Percentiles rank a stretch among this genome's conserved stretches.
Conservation (phyloP, 371 early-diverging fungal genomes). For the Mucor velutinosus region DNA sequence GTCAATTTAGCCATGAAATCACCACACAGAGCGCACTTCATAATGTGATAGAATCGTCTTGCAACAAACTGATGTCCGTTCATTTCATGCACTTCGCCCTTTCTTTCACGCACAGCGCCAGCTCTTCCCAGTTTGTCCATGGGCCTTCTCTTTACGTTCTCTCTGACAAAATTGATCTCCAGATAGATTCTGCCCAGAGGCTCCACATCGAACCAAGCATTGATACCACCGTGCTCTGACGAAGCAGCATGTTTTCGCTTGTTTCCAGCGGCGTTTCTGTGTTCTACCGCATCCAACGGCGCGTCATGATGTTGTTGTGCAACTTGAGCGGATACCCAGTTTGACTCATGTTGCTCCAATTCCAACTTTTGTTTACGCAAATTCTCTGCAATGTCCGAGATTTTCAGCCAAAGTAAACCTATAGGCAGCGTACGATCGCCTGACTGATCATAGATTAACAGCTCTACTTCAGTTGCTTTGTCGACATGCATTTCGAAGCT, state of each 20-base stretch:
- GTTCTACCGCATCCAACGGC: background rate
- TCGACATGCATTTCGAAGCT: constrained; percentile 81
- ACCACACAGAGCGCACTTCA: constrained; percentile 91
- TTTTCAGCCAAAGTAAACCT: constrained; percentile 81
- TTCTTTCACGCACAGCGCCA: constrained; percentile 85
- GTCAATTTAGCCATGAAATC: constrained; percentile 88
- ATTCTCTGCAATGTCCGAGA: constrained; percentile 77
- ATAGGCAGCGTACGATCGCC: constrained; percentile 66
- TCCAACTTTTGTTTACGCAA: constrained; percentile 65
- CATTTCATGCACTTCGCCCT: constrained; percentile 74
- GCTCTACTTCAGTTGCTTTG: constrained; percentile 87
- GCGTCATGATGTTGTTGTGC: constrained; percentile 30
- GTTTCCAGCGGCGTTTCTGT: background rate
- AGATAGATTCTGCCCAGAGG: constrained; percentile 87
- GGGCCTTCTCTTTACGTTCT: constrained; percentile 54
- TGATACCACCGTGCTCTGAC: constrained; percentile 43
- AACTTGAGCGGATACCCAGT: constrained; percentile 41
- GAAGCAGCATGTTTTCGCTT: constrained; percentile 14
- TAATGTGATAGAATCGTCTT: constrained; percentile 84
- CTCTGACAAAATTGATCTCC: constrained; percentile 69
- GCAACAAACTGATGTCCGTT: constrained; percentile 89
- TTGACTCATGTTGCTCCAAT: constrained; percentile 46
- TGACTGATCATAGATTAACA: constrained; percentile 75
- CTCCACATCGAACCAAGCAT: constrained; percentile 88
- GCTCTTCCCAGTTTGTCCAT: constrained; percentile 79